These are phyloP conservation scores for Phalaenopsis equestris DNA, from an alignment of 106 monocot species.

Conservation along the genomic window DNA sequence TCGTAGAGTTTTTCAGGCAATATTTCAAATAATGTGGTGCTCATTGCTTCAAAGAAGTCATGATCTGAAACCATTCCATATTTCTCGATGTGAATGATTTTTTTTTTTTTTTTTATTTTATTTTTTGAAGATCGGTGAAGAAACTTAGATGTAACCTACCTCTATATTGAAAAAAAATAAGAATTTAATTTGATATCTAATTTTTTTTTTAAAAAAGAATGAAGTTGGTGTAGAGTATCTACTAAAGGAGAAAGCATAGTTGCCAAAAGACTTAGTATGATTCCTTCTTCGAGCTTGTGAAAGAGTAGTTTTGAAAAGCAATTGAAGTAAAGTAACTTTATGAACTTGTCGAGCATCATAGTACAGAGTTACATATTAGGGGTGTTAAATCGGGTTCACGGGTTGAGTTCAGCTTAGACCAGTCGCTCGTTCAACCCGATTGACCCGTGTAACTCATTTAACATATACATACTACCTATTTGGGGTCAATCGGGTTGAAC, in stretches of 20 bases:
- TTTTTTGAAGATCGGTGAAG: too few relatives aligned
- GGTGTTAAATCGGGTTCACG: too few relatives aligned
- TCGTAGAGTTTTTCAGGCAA: constrained; percentile 53
- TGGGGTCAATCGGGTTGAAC: too few relatives aligned
- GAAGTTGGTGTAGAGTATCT: background rate
- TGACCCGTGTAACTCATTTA: too few relatives aligned
- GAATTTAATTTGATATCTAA: constrained; percentile 14
- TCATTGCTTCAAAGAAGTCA: constrained; percentile 32
- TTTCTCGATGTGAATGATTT: constrained; percentile 36
- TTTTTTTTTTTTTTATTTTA: too few relatives aligned
- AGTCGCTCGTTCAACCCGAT: too few relatives aligned
- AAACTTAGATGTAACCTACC: constrained; percentile 44
- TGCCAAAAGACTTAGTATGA: too few relatives aligned
- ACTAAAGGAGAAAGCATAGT: constrained; percentile 51
- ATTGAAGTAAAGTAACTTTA: constrained; percentile 13
- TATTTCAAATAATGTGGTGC: constrained; percentile 12
- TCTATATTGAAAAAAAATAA: background rate
- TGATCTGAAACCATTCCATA: constrained; percentile 61
- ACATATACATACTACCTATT: too few relatives aligned
- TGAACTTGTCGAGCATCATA: too few relatives aligned
- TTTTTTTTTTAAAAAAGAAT: background rate
- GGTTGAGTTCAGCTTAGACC: too few relatives aligned
- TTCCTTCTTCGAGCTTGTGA: too few relatives aligned
- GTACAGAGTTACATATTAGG: too few relatives aligned
- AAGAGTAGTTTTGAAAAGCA: constrained; percentile 43